Evolutionary conservation across 306 rosid species (phyloP).

Genomic region (Senna tora): DNA sequence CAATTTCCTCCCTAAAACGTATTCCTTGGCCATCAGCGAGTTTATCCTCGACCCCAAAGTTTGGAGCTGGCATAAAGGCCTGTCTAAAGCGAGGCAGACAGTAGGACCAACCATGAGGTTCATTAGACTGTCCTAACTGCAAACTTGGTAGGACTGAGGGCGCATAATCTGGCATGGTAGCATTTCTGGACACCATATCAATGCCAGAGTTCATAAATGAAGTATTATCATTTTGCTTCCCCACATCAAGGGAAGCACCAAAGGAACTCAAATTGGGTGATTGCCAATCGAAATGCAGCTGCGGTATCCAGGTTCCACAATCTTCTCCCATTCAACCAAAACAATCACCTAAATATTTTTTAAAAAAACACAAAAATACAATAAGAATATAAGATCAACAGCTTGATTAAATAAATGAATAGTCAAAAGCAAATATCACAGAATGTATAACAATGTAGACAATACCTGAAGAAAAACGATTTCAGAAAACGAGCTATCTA

Average conservation of each 20-base stretch:
- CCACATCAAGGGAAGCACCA: slow-evolving; percentile 46
- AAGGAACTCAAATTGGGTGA: slow-evolving; percentile 54
- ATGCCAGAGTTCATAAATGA: slow-evolving; percentile 45
- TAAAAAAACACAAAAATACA: not conserved
- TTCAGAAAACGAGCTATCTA: slow-evolving; percentile 55
- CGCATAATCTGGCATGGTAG: slow-evolving; percentile 41
- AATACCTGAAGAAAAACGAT: slow-evolving; percentile 67
- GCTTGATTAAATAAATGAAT: not conserved
- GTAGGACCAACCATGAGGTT: slow-evolving; percentile 76
- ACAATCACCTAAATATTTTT: slow-evolving; percentile 54
- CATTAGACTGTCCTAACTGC: slow-evolving; percentile 54
- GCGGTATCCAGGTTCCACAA: slow-evolving; percentile 56
- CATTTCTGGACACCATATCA: slow-evolving; percentile 45
- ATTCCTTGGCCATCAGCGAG: slow-evolving; percentile 34
- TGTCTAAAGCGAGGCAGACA: slow-evolving; percentile 64
- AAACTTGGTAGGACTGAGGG: slow-evolving; percentile 52
- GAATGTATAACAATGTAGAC: slow-evolving; percentile 2
- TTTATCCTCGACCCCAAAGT: slow-evolving; percentile 40
- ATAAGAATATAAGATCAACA: slow-evolving; percentile 12
- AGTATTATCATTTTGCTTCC: slow-evolving; percentile 55
- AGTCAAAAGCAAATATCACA: slow-evolving; percentile 2
- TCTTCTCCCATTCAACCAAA: slow-evolving; percentile 80
- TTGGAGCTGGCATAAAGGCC: slow-evolving; percentile 51
- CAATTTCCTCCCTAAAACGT: slow-evolving; percentile 37
- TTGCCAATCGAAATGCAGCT: slow-evolving; percentile 55